Conservation (phyloP, 345 rosid genomes). For the Ceriops tagal region DNA sequence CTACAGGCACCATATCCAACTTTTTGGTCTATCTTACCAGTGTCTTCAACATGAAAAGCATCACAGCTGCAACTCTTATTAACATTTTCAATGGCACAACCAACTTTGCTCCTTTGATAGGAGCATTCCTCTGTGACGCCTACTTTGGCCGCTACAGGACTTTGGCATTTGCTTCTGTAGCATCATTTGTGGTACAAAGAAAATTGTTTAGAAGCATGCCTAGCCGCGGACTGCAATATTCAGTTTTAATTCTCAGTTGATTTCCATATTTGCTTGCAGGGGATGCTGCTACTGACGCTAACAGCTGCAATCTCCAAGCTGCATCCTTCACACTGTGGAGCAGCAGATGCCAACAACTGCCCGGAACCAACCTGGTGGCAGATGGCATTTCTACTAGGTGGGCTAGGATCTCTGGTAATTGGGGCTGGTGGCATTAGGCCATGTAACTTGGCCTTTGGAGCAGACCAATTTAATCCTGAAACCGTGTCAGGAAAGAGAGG, state of each 20-base stretch:
- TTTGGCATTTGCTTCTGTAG: slow-evolving; percentile 11
- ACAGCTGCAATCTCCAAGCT: slow-evolving; percentile 19
- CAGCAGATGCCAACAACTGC: neutral
- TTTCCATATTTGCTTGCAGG: slow-evolving; percentile 11
- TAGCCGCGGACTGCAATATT: neutral
- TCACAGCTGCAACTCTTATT: slow-evolving; percentile 19
- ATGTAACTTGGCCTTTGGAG: slow-evolving; percentile 21
- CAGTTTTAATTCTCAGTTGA: no score
- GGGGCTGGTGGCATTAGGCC: slow-evolving; percentile 25
- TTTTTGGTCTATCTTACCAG: slow-evolving; percentile 22
- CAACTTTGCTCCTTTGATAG: slow-evolving; percentile 14
- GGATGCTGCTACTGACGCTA: slow-evolving; percentile 18
- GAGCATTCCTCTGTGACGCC: slow-evolving; percentile 26
- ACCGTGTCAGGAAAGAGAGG: slow-evolving; percentile 24
- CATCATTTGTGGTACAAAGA: slow-evolving; percentile 21
- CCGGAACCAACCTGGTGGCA: slow-evolving; percentile 18
- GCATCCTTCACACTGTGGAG: slow-evolving; percentile 14
- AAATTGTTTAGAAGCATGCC: neutral
- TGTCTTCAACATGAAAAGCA: slow-evolving; percentile 22
- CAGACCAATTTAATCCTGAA: slow-evolving; percentile 24
- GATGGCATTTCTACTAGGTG: slow-evolving; percentile 13
- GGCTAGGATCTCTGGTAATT: slow-evolving; percentile 12
- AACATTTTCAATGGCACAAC: slow-evolving; percentile 21
- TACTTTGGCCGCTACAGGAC: slow-evolving; percentile 27
- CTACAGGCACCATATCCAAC: slow-evolving; percentile 16